Conservation (phyloP, 2,329 filamentous ascomycete species). For the Paradendryphiella salina region DNA sequence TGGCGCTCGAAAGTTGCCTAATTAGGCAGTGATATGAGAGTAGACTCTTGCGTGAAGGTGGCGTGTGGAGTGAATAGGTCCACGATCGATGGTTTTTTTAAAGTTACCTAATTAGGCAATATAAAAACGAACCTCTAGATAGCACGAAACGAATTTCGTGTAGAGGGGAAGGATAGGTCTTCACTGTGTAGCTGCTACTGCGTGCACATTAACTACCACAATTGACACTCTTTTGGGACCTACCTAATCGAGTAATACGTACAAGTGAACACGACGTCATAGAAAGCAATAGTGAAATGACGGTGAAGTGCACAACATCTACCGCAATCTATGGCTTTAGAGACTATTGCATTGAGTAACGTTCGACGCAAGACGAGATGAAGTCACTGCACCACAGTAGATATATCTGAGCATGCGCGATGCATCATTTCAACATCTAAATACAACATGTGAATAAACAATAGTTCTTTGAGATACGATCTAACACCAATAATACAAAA, state of each 20-base stretch:
- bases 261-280: not conserved
- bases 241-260: not conserved
- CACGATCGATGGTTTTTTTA: not conserved
- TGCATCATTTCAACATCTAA: not conserved
- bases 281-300: too few species aligned
- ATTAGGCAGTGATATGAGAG: not conserved
- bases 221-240: not conserved
- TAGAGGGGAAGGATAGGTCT: not conserved
- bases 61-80: not conserved
- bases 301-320: not conserved
- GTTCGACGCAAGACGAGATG: not conserved
- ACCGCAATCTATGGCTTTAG: not conserved
- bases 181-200: not conserved
- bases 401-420: not conserved
- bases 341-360: not conserved
- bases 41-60: not conserved
- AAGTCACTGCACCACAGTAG: not conserved
- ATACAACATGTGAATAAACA: too few species aligned
- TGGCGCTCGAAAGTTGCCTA: not conserved
- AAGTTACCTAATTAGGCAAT: not conserved
- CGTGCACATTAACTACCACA: not conserved
- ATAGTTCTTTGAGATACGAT: too few species aligned
- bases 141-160: not conserved
- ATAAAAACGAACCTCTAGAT: not conserved
- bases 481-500: too few species aligned